Evolutionary conservation across 2,329 filamentous ascomycete species (phyloP).

Genomic region (Penicillium freii): DNA sequence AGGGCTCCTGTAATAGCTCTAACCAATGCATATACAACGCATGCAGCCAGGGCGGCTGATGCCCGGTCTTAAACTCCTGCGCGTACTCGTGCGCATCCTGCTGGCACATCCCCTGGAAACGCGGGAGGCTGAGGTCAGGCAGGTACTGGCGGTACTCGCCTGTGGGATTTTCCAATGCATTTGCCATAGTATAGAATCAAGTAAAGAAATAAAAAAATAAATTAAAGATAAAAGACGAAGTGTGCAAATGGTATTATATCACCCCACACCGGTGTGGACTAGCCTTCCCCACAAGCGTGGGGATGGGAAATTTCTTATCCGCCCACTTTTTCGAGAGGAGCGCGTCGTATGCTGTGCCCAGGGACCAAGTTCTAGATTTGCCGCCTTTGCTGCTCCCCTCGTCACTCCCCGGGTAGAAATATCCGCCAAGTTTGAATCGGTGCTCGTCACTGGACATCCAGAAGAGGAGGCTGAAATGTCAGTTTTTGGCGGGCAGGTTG

Average conservation of each 20-base stretch:
- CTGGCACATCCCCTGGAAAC: constrained; percentile 62
- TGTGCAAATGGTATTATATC: constrained; percentile 16
- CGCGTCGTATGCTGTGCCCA: too few species aligned
- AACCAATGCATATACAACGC: constrained; percentile 60
- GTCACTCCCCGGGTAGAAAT: too few species aligned
- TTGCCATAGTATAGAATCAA: background rate
- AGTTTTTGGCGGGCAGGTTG: too few species aligned
- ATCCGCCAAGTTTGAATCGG: too few species aligned
- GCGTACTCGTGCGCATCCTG: constrained; percentile 65
- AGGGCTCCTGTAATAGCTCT: constrained; percentile 61
- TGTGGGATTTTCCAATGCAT: constrained; percentile 22
- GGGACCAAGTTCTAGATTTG: too few species aligned
- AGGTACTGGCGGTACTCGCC: constrained; percentile 58
- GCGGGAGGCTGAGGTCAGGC: constrained; percentile 59
- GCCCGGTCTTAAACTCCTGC: constrained; percentile 57
- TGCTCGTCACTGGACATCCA: too few species aligned
- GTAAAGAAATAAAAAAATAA: background rate
- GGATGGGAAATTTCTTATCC: constrained; percentile 26
- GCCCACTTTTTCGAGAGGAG: background rate
- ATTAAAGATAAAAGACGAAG: background rate
- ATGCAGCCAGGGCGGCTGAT: constrained; percentile 66
- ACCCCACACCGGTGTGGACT: constrained; percentile 17
- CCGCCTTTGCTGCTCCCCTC: too few species aligned
- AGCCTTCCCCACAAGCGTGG: constrained; percentile 22
- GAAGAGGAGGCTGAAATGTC: too few species aligned